These are phyloP conservation scores for Phlebiopsis flavidoalba DNA, from an alignment of 768 basidiomycete species.

Conservation along the genomic window DNA sequence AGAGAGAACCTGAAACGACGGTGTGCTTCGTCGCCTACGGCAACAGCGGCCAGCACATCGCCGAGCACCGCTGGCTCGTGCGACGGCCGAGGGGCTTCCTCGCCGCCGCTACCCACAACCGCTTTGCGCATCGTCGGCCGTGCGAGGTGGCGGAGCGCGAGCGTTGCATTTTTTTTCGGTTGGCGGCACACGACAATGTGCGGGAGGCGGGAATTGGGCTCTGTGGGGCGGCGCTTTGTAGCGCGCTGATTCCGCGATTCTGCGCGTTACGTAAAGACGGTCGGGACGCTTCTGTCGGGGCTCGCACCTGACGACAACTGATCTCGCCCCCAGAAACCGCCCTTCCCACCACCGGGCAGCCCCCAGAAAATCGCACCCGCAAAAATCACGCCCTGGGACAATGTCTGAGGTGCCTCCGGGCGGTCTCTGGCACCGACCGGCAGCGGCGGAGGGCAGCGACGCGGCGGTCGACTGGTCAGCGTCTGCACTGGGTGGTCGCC, in stretches of 20 bases:
- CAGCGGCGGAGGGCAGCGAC: not conserved
- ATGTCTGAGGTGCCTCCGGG: not conserved
- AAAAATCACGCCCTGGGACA: not conserved
- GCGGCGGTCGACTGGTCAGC: not conserved
- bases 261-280: slow-evolving; percentile 13
- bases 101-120: not conserved
- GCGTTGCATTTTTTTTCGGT: too few relatives aligned
- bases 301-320: slow-evolving; percentile 5
- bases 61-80: not conserved
- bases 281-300: slow-evolving; percentile 12
- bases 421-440: not conserved
- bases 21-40: not conserved
- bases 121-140: not conserved
- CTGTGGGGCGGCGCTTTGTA: slow-evolving; percentile 9
- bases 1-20: not conserved
- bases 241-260: slow-evolving; percentile 14
- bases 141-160: not conserved
- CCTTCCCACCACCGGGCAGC: not conserved
- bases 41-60: not conserved
- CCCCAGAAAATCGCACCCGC: not conserved
- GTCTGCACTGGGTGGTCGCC: not conserved
- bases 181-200: not conserved
- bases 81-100: too few relatives aligned
- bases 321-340: not conserved
- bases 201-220: not conserved